Conservation (phyloP, 2,329 filamentous ascomycete genomes). For the Paecilomyces niveus region DNA sequence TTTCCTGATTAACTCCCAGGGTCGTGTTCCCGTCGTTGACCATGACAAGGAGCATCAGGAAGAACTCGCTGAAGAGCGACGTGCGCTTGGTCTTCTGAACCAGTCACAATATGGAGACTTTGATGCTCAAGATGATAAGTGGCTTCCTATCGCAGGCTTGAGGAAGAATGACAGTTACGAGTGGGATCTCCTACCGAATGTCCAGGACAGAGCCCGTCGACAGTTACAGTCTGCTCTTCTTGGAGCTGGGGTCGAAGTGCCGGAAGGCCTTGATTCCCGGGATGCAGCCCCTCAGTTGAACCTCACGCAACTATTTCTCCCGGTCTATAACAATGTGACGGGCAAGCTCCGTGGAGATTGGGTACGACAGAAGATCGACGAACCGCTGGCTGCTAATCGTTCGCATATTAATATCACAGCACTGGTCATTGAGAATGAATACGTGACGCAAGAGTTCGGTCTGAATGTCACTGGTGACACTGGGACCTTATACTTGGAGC, state of each 20-base stretch:
- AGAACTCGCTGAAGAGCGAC: slow-evolving; percentile 44
- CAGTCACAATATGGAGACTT: slow-evolving; percentile 49
- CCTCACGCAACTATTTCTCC: slow-evolving; percentile 36
- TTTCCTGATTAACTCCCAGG: slow-evolving; percentile 46
- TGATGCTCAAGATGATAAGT: slow-evolving; percentile 36
- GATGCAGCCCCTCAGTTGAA: slow-evolving; percentile 21
- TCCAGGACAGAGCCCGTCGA: slow-evolving; percentile 58
- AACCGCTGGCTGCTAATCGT: slow-evolving; percentile 34
- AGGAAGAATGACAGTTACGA: slow-evolving; percentile 65
- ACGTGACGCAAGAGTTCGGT: slow-evolving; percentile 60
- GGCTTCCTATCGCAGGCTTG: slow-evolving; percentile 71
- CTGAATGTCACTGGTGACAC: slow-evolving; percentile 71
- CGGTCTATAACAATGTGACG: slow-evolving; percentile 71
- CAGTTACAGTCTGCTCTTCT: slow-evolving; percentile 37
- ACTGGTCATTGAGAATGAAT: slow-evolving; percentile 59
- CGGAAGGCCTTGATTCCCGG: slow-evolving; percentile 18
- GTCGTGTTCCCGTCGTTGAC: slow-evolving; percentile 31
- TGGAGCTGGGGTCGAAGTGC: slow-evolving; percentile 23
- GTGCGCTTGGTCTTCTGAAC: slow-evolving; percentile 44
- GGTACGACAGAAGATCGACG: slow-evolving; percentile 52
- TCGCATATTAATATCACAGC: slow-evolving; percentile 57
- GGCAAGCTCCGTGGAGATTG: slow-evolving; percentile 72
- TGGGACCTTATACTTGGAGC: slow-evolving; percentile 62
- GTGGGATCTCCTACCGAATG: slow-evolving; percentile 65
- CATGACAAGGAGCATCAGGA: slow-evolving; percentile 41